phyloP scores from a whole-genome alignment of 2,329 filamentous ascomycete genomes.

The Teratosphaeria epicoccoides region DNA sequence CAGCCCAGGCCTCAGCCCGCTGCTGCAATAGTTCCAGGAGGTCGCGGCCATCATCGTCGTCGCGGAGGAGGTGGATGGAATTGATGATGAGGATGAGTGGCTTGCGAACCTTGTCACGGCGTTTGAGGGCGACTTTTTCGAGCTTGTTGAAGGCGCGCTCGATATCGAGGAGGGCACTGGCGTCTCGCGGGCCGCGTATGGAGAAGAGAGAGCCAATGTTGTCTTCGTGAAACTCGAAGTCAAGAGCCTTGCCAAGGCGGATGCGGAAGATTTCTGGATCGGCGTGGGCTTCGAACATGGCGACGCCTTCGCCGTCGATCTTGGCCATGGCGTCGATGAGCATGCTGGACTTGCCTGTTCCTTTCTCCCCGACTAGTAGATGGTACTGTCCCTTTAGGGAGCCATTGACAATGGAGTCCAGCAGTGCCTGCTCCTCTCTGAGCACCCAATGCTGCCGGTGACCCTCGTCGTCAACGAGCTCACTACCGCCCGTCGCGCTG shows the following conservation, averaged over 20 bases:
- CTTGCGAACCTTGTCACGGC: constrained; percentile 49
- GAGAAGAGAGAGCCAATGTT: constrained; percentile 95
- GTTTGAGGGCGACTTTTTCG: constrained; percentile 79
- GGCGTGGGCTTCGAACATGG: constrained; percentile 94
- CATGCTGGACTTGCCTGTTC: constrained; percentile 95
- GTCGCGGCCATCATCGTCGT: constrained; percentile 87
- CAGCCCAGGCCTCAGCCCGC: constrained; percentile 91
- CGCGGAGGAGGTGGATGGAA: constrained; percentile 78
- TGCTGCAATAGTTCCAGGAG: constrained; percentile 91
- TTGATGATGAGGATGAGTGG: constrained; percentile 93
- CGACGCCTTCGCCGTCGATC: constrained; percentile 74
- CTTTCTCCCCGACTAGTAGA: constrained; percentile 87
- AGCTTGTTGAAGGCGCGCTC: constrained; percentile 96
- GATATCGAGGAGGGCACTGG: constrained; percentile 84
- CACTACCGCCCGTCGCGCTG: constrained; percentile 11
- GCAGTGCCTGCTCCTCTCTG: constrained; percentile 67
- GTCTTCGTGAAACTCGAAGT: constrained; percentile 96
- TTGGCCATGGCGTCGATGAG: constrained; percentile 91
- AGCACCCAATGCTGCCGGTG: constrained; percentile 68
- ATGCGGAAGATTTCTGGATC: constrained; percentile 93
- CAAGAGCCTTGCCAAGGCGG: constrained; percentile 80
- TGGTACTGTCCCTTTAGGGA: constrained; percentile 71
- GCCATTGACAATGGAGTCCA: constrained; percentile 76
- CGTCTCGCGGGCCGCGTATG: constrained; percentile 83
- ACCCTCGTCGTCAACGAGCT: constrained; percentile 28